These are phyloP conservation scores for Suillus brevipes DNA, from an alignment of 768 basidiomycete genomes.

Conservation along the genomic window DNA sequence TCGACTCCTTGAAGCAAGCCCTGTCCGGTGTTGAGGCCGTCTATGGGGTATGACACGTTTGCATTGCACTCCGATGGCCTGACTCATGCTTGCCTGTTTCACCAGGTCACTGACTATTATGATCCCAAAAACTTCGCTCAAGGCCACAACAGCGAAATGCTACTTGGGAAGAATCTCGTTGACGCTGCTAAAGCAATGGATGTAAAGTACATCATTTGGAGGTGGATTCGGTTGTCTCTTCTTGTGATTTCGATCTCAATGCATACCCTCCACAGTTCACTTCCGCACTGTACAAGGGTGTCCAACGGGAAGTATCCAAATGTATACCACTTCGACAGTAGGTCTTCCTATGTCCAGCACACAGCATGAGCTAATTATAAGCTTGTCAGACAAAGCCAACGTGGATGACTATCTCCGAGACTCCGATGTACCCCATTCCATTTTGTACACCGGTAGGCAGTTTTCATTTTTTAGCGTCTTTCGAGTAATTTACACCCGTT, in stretches of 20 bases:
- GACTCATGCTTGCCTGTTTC: background rate
- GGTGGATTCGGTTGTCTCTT: constrained; percentile 12
- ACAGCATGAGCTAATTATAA: no score
- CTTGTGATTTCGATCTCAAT: background rate
- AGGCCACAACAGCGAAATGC: constrained; percentile 21
- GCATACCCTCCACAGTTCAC: constrained; percentile 16
- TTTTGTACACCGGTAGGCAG: constrained; percentile 21
- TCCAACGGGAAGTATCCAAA: constrained; percentile 24
- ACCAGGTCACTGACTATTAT: constrained; percentile 29
- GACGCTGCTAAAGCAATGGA: constrained; percentile 24
- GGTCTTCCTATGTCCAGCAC: background rate
- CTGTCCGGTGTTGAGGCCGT: constrained; percentile 33
- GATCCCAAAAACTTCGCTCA: constrained; percentile 20
- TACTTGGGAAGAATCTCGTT: constrained; percentile 32
- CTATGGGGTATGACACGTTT: constrained; percentile 26
- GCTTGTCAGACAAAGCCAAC: constrained; percentile 21
- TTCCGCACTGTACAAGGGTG: constrained; percentile 14
- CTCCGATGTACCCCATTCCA: constrained; percentile 20
- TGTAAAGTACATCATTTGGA: constrained; percentile 33
- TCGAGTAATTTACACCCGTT: background rate
- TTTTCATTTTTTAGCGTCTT: no score
- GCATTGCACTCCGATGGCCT: background rate
- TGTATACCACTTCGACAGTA: constrained; percentile 30
- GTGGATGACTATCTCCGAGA: constrained; percentile 26
- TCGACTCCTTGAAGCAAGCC: constrained; percentile 25